These are phyloP conservation scores for Botryotinia calthae DNA, from an alignment of 2,329 filamentous ascomycete species.

Conservation along the genomic window DNA sequence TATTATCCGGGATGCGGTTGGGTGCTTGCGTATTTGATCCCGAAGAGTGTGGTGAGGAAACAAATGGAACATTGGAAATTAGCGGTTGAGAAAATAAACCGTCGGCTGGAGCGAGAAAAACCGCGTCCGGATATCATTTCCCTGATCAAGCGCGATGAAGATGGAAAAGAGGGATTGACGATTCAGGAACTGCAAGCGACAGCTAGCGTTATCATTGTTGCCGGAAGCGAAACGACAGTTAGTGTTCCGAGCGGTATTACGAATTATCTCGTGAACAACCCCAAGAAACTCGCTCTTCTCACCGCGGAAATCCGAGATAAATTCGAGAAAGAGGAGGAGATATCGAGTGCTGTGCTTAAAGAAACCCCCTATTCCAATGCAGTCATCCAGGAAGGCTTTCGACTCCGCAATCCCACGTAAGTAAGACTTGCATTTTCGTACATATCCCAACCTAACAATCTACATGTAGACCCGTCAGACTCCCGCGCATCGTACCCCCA, in stretches of 20 bases:
- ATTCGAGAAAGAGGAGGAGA: not conserved
- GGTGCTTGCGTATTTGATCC: not conserved
- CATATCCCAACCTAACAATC: not conserved
- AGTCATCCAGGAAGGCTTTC: constrained; percentile 44
- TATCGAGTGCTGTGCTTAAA: not conserved
- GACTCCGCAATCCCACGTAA: constrained; percentile 38
- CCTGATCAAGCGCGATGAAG: not conserved
- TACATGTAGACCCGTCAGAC: not conserved
- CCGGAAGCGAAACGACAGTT: constrained; percentile 7
- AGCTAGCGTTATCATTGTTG: not conserved
- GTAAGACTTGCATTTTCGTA: not conserved
- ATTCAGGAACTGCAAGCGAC: constrained; percentile 5
- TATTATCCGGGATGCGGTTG: not conserved
- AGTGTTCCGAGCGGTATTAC: not conserved
- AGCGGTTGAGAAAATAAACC: not conserved
- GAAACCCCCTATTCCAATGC: constrained; percentile 43
- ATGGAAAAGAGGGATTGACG: not conserved
- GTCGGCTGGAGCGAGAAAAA: not conserved
- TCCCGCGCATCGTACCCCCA: not conserved
- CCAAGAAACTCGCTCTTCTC: not conserved
- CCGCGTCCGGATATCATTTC: not conserved
- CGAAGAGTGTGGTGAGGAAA: not conserved
- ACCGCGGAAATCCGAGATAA: not conserved
- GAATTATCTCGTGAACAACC: not conserved
- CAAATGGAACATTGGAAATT: not conserved